Base-by-base conservation (phyloP, 352 stramenopile genomes). In the Pythium phragmiticola region DNA sequence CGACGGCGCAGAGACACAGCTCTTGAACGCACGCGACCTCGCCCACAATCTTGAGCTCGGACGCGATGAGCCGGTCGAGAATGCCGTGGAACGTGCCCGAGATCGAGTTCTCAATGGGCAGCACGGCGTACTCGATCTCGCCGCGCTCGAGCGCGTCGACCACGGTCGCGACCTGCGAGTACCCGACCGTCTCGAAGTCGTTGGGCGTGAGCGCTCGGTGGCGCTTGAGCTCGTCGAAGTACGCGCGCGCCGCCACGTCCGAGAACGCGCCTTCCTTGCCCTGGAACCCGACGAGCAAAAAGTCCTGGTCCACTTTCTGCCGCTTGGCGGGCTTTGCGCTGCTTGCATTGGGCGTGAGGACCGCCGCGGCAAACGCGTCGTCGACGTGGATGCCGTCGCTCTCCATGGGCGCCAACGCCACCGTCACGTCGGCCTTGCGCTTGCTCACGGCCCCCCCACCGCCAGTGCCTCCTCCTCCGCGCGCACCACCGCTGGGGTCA, bases 71-170 rank as follows among this genome's bases (percentile, higher is more conserved):
- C 6, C 77, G 71, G 51, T 91, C 82, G 42, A 89, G 57, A 62
- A 82, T 89, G 55, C 78, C 78, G 62, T 91, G 82, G 57, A 91
- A 89, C 34, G 78, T 91, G 55, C 80, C 82, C 1, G 80, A 89
- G 56, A 87, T 78, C 9, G 80, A 91, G 74, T 90, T 89, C 59
- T 89, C 78, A 45, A 89, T 73, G 3, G 82, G 82, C 47, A 91
- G 41, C 39, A 91, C 80, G 30, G 66, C 82, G 60, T 78, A 89
- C 26, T 80, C 70, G 37, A 89, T 72, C 47, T 84, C 76, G 9
- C 75, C 76, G n/a, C 76, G 73, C 56, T 87, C 75, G 13, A 89
- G 69, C 8, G 78, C 78, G 23, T 77, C 75, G 64, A 91, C 60
- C 53, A 89, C 78, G 43, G 86, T 73, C 28, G 61, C 63, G 30